These are phyloP conservation scores for Mycena sanguinolenta DNA, from an alignment of 768 basidiomycete species.

Conservation along the genomic window DNA sequence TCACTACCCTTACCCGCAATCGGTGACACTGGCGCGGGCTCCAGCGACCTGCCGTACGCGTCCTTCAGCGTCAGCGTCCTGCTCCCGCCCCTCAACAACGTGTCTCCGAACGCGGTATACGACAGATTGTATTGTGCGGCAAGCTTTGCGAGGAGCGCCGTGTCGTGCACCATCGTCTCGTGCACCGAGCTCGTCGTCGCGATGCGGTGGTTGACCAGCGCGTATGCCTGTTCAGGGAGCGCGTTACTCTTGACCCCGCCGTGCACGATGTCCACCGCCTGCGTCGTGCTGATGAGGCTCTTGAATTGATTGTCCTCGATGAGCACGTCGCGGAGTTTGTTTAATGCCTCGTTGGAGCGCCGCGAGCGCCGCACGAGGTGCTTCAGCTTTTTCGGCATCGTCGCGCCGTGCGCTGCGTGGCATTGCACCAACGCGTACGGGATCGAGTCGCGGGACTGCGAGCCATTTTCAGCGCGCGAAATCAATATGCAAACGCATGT, in stretches of 20 bases:
- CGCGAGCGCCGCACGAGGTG: slow-evolving; percentile 61
- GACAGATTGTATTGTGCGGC: slow-evolving; percentile 70
- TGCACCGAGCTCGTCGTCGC: slow-evolving; percentile 66
- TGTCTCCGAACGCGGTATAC: slow-evolving; percentile 67
- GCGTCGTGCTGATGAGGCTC: slow-evolving; percentile 75
- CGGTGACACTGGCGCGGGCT: slow-evolving; percentile 78
- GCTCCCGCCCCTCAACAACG: slow-evolving; percentile 49
- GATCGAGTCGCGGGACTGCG: slow-evolving; percentile 67
- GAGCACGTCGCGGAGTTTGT: slow-evolving; percentile 62
- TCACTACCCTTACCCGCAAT: slow-evolving; percentile 53
- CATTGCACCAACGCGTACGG: slow-evolving; percentile 76
- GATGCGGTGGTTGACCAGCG: slow-evolving; percentile 81
- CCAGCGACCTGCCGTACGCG: slow-evolving; percentile 63
- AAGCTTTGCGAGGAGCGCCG: slow-evolving; percentile 58
- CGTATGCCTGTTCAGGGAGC: slow-evolving; percentile 80
- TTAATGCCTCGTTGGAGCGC: slow-evolving; percentile 64
- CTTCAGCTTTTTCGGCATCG: slow-evolving; percentile 63
- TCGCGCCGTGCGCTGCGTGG: slow-evolving; percentile 70
- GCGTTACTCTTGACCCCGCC: slow-evolving; percentile 82
- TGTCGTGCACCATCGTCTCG: slow-evolving; percentile 60
- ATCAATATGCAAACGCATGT: neutral
- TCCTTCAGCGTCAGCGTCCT: slow-evolving; percentile 68
- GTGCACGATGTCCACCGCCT: slow-evolving; percentile 80
- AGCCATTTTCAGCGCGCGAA: neutral
- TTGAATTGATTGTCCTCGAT: slow-evolving; percentile 54